These are phyloP conservation scores for Cladosporium sp. DNA, from an alignment of 2,329 filamentous ascomycete species.

Conservation along the genomic window DNA sequence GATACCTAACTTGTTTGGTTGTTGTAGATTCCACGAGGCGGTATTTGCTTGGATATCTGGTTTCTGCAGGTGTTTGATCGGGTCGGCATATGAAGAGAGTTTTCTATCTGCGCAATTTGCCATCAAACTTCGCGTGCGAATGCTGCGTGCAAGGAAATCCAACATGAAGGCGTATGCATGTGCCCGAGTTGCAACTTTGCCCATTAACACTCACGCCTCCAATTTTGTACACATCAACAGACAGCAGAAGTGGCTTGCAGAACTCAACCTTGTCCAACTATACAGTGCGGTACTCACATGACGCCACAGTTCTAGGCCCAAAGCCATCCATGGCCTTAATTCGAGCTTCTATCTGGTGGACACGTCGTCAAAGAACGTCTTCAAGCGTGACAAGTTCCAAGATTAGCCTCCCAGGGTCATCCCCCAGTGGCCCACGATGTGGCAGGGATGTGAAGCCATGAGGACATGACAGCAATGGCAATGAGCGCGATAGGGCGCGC, in stretches of 20 bases:
- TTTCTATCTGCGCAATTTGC: background rate
- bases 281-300: background rate
- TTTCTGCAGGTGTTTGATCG: background rate
- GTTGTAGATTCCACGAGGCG: background rate
- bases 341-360: background rate
- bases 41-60: background rate
- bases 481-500: background rate
- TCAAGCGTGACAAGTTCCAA: background rate
- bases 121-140: background rate
- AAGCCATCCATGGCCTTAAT: background rate
- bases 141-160: background rate
- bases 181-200: background rate
- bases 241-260: background rate
- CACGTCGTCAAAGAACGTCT: background rate
- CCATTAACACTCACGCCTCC: background rate
- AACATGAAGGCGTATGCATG: background rate
- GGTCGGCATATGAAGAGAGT: background rate
- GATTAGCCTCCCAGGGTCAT: background rate
- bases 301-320: background rate
- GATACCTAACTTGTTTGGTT: background rate
- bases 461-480: background rate
- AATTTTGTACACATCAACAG: background rate
- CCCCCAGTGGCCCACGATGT: background rate
- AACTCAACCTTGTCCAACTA: background rate
- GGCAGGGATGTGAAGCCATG: background rate